Evolutionary conservation across 805 yeast genomes (phyloP), one percentile per base, ranked within the genome.

Genomic region (Yarrowia alimentaria): DNA sequence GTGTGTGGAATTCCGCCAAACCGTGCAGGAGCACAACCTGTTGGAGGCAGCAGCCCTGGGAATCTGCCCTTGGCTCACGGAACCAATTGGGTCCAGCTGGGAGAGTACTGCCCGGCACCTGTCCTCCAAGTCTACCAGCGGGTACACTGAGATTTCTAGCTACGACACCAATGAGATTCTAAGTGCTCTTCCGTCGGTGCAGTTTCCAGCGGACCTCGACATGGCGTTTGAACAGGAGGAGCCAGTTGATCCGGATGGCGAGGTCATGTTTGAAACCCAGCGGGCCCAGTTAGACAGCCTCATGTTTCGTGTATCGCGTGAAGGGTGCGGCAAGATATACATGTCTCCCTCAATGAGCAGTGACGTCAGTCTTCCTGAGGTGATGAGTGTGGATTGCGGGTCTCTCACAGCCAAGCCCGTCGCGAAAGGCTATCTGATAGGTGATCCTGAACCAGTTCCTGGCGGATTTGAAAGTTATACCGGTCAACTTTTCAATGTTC

Each of bases 291-390:
- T 40, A 25, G 33, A 40, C n/a, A 28, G 19, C 11, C 9, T 17
- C 3, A 40, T 40, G 47, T 40, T 40, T 16, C 17, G 47, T 4
- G 47, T 40, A 8, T 40, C 47, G 3, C 47, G 33, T 6, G 33
- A 26, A 13, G 33, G 25, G 3, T 24, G 17, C 4, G 47, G 47
- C 3, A 18, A 19, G 18, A 40, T 40, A 8, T 40, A 40, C 33
- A 26, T 28, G 47, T 40, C 47, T 9, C 47, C 47, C 11, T 40
- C 47, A 2, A 40, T 40, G 47, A 40, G 33, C 25, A 40, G 47
- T 14, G 18, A 19, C 2, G 47, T 19, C 13, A 6, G 9, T 2
- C 8, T 19, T 1, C 47, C 47, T 6, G 8, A 19, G 6, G 47
- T 40, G 10, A 20, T 19, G 7, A 12, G 47, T 16, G 19, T 40